A percentile compares a stretch with the other conserved stretches of the same genome.
phyloP scores from a whole-genome alignment of 2,329 filamentous ascomycete species.

The Scorias spongiosa region DNA sequence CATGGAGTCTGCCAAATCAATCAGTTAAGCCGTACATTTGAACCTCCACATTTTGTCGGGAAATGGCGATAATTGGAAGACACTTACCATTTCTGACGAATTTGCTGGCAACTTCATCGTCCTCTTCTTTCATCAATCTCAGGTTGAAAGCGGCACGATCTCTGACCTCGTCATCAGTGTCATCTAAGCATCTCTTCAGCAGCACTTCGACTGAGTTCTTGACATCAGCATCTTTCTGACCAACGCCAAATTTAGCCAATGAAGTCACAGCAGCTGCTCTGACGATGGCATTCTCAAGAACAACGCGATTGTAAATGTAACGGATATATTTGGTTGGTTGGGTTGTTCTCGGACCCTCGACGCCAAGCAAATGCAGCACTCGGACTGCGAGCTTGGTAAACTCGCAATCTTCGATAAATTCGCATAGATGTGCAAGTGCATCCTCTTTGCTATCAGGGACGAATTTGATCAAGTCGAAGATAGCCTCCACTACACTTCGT shows the following conservation, averaged over 20 bases:
- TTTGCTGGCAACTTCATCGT: constrained; percentile 67
- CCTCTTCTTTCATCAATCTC: constrained; percentile 69
- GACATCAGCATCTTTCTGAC: constrained; percentile 89
- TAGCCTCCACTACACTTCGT: constrained; percentile 91
- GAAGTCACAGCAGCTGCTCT: constrained; percentile 90
- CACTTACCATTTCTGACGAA: constrained; percentile 82
- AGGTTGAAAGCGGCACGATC: constrained; percentile 90
- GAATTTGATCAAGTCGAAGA: constrained; percentile 98
- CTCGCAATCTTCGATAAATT: constrained; percentile 98
- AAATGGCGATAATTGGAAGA: background rate
- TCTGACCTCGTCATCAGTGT: constrained; percentile 93
- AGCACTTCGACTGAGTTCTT: constrained; percentile 91
- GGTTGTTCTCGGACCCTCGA: constrained; percentile 87
- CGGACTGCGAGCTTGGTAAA: constrained; percentile 96
- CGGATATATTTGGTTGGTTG: constrained; percentile 98
- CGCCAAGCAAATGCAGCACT: constrained; percentile 82
- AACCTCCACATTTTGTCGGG: too few species aligned
- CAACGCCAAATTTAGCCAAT: constrained; percentile 90
- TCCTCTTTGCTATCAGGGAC: constrained; percentile 73
- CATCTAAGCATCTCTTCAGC: constrained; percentile 83
- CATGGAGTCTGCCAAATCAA: constrained; percentile 55
- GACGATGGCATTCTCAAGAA: constrained; percentile 91
- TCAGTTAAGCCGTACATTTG: constrained; percentile 9
- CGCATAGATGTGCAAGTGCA: constrained; percentile 85
- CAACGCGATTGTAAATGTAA: constrained; percentile 97